Evolutionary conservation across 78 protist genomes (phyloP), one percentile per base, ranked within the genome.

Genomic region (Creolimax fragrantissima): DNA sequence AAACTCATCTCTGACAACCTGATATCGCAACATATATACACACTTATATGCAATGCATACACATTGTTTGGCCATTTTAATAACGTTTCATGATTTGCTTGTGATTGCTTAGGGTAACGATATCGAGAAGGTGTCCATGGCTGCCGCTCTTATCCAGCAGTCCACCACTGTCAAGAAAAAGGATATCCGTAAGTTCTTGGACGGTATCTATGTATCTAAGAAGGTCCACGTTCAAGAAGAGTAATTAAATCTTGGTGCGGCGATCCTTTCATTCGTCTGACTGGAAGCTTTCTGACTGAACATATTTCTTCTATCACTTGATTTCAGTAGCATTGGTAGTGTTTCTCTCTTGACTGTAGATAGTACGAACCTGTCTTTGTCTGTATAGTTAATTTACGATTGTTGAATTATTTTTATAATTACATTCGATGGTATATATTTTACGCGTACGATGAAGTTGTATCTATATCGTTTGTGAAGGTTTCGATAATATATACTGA

Each of bases 121-220:
- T 94, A 7, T 98, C 84, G 98, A 98, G 92, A 7, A 41, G 24
- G 99, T 99, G 11, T 97, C 99, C 4, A 97, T 90, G 85, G 92
- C 97, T 6, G 96, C 96, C 35, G 96, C 97, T n/a, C 39, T 35
- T 67, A 94, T 95, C 95, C 96, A 94, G 93, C 93, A 85, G 93
- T 91, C 95, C 88, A 66, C 81, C 92, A 43, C 81, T 24, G 98
- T 95, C 92, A 93, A 86, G 92, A 41, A 90, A 92, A 98, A 98
- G 96, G 99, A 99, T 97, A 98, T 98, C 96, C 96, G 99, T 41
- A 99, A 98, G 97, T 99, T 98, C 99, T 93, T 99, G 5, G 99
- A 99, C 97, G 99, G 99, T 94, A 94, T 98, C 95, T 99, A 98
- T 95, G 98, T 98, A 24, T 83, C 86, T 24, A 24, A 83, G 86